Evolutionary conservation across 768 basidiomycete species (phyloP).

Genomic region (Boletus subcaerulescens): DNA sequence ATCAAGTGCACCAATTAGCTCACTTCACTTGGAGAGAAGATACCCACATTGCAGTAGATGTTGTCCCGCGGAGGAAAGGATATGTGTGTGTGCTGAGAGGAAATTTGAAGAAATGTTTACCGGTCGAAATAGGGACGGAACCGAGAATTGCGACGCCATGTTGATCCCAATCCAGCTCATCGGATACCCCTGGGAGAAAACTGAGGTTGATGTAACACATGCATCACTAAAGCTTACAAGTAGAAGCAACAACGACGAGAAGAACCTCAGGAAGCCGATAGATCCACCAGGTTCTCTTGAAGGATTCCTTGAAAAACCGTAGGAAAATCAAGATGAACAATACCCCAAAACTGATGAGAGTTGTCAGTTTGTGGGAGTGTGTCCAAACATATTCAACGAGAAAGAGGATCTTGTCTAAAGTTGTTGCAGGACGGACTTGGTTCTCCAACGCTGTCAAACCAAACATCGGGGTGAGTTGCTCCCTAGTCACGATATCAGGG

Average conservation of each 20-base stretch:
- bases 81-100: constrained; percentile 63
- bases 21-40: neutral
- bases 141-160: constrained; percentile 85
- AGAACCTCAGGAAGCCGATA: constrained; percentile 89
- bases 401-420: constrained; percentile 77
- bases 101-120: constrained; percentile 63
- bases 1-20: neutral
- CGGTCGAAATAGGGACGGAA: constrained; percentile 60
- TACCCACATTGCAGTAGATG: constrained; percentile 75
- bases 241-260: constrained; percentile 79
- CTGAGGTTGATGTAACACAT: neutral
- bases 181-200: constrained; percentile 56
- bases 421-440: constrained; percentile 56
- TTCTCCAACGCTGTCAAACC: constrained; percentile 63
- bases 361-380: constrained; percentile 62
- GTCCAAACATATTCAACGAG: constrained; percentile 56
- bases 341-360: constrained; percentile 70
- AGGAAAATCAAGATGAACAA: constrained; percentile 63
- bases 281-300: constrained; percentile 64
- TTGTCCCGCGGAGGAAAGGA: constrained; percentile 71
- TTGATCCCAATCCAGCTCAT: constrained; percentile 67
- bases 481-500: constrained; percentile 38
- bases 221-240: constrained; percentile 48
- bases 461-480: constrained; percentile 88
- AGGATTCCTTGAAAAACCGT: constrained; percentile 54